Base-by-base conservation (phyloP, 2,329 filamentous ascomycete genomes). In the Monosporascus sp. region DNA sequence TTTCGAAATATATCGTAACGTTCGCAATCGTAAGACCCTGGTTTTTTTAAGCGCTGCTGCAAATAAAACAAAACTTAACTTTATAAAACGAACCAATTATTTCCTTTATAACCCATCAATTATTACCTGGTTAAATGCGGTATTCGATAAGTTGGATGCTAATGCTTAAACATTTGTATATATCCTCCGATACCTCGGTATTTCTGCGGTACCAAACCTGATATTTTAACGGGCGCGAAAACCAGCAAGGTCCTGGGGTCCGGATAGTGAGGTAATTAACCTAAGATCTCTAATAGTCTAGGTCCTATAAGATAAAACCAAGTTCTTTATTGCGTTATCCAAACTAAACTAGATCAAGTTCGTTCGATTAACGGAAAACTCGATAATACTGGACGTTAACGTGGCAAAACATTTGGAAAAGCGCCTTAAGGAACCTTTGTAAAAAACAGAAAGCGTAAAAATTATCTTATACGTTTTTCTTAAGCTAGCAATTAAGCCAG, bases 101-200 rank as follows among this genome's bases (percentile, higher is more conserved):
- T 55, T 55, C n/a, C 53, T 47, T 8, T 55, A 50, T 39, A 22
- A 47, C 18, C 35, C 20, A 5, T 55, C 47, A 8, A 37, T 52
- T 14, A 50, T 18, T 37, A 25, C 17, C 4, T 55, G 53, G 53
- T 41, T 55, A 17, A 11, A 18, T 20, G 31, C 25, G 1, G 52
- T 55, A 20, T 22, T 52, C 2, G 36, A 46, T 11, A 50, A 38
- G 38, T 24, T 55, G 6, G 11, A 43, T 18, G 25, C 14, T 8
- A 37, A 44, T 18, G 14, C 31, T 9, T 45, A 50, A 36, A 38
- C 27, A 8, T 43, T 55, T 15, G 47, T 47, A 43, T 49, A 37
- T 48, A 51, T 55, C 9, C 15, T 55, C 8, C 43, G 37, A 20
- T 50, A 50, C 35, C 37, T 55, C 18, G 50, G 50, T 20, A 43